Base-by-base conservation (phyloP, 2,329 filamentous ascomycete species). In the Fusarium citri region DNA sequence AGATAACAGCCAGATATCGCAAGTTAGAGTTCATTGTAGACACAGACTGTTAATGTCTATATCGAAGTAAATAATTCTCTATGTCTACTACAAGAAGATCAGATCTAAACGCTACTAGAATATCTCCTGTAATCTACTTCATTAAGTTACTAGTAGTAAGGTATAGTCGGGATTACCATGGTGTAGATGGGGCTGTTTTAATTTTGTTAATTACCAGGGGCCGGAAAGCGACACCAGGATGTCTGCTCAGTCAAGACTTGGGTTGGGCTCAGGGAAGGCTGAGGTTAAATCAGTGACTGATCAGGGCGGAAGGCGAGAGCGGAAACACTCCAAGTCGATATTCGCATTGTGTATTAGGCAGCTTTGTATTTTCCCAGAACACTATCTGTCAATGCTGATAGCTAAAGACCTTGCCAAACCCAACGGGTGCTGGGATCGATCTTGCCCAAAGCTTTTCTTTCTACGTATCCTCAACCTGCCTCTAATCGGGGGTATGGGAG, bases 71-170 rank as follows among this genome's bases (percentile, higher is more conserved):
- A 1, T 1, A 31, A 8, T 16, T 8, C 30, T 31, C 30, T 31
- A 31, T 16, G 7, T 8, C 3, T 4, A 31, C 8, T 31, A 2
- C 14, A 16, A 15, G 3, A 1, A 8, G 3, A 8, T 15, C 2
- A 31, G 14, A 31, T 16, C 7, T 5, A 8, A 16, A 31, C 3
- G 30, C 30, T 31, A 15, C 30, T 31, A 7, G 3, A 31, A 31
- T 5, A 31, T 31, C 30, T 15, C 3, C 30, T 31, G 30, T 31
- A 31, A 8, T 8, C 0, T 31, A 8, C 30, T 16, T 14, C 4
- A 7, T 5, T 1, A 5, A 16, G 14, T 31, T 4, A 31, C 30
- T 16, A 31, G 15, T 3, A 16, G 7, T 31, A 16, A 30, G 28
- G 18, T 18, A 6, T 37, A 37, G 31, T 18, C 8, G 31, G 31